Percentiles rank a stretch among this genome's conserved stretches.
Conservation (phyloP, 2,329 filamentous ascomycete species). For the Hirsutella minnesotensis region DNA sequence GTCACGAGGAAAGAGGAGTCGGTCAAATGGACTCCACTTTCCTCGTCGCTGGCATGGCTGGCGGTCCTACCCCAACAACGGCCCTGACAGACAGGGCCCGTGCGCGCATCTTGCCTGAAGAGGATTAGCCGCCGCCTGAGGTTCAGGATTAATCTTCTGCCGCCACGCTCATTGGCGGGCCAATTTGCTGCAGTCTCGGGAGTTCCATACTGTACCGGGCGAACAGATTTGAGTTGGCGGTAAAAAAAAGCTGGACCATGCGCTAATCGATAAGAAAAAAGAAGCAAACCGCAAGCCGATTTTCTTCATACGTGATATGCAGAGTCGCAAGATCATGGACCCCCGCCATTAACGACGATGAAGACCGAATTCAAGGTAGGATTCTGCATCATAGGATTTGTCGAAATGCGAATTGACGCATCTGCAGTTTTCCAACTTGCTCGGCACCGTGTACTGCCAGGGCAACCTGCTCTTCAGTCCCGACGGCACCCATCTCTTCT, state of each 20-base stretch:
- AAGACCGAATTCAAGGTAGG: constrained; percentile 97
- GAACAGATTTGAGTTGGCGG: not conserved
- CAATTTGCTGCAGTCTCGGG: not conserved
- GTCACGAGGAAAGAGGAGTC: constrained; percentile 1
- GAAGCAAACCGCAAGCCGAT: not conserved
- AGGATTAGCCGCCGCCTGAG: constrained; percentile 6
- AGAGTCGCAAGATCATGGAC: constrained; percentile 15
- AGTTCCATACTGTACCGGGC: not conserved
- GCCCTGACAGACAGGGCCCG: constrained; percentile 3
- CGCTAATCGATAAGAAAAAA: constrained; percentile 12
- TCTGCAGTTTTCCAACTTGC: constrained; percentile 83
- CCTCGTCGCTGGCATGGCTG: not conserved
- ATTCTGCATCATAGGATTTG: not conserved
- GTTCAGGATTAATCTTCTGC: constrained; percentile 22
- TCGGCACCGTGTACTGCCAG: constrained; percentile 96
- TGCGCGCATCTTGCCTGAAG: constrained; percentile 8
- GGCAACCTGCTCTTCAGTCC: constrained; percentile 95
- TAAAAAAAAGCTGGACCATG: not conserved
- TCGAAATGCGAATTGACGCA: not conserved
- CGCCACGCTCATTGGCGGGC: constrained; percentile 8
- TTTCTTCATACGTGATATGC: not conserved
- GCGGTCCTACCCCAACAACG: not conserved
- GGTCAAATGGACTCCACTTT: not conserved
- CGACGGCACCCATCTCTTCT: constrained; percentile 90
- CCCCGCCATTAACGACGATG: constrained; percentile 48